Conservation (phyloP, 768 basidiomycete genomes). For the Dentipellis sp. region DNA sequence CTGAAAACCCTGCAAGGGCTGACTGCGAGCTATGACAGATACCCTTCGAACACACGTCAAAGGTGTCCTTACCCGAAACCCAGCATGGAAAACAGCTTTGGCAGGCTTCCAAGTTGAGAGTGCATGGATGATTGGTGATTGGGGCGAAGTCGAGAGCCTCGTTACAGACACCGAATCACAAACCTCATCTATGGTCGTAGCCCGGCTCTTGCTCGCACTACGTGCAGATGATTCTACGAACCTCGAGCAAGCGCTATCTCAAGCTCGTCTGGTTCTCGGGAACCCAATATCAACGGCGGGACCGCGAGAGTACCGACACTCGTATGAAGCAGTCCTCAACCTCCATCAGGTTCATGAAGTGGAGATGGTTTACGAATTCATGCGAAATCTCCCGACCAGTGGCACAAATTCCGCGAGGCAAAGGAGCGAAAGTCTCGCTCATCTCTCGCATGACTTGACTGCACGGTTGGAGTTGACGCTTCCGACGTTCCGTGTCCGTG, state of each 20-base stretch:
- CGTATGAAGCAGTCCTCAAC: conserved; percentile 79
- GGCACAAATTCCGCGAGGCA: conserved; percentile 28
- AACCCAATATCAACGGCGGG: conserved; percentile 77
- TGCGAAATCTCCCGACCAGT: conserved; percentile 28
- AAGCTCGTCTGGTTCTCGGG: conserved; percentile 68
- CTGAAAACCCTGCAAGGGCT: too few relatives aligned
- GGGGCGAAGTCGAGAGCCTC: conserved; percentile 68
- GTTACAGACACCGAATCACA: conserved; percentile 39
- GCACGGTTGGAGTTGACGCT: conserved; percentile 67
- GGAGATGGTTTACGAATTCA: conserved; percentile 48
- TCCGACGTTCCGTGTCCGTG: conserved; percentile 82
- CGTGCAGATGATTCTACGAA: conserved; percentile 38
- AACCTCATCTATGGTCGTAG: conserved; percentile 62
- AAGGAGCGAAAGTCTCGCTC: conserved; percentile 29
- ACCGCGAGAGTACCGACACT: conserved; percentile 69
- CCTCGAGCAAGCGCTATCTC: conserved; percentile 42
- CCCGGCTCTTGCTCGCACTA: conserved; percentile 74
- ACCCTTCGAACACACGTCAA: conserved; percentile 90
- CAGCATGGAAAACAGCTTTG: conserved; percentile 71
- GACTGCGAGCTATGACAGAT: conserved; percentile 38
- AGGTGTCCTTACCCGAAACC: conserved; percentile 79
- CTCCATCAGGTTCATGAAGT: conserved; percentile 85
- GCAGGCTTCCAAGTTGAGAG: conserved; percentile 87
- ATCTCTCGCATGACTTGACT: conserved; percentile 42
- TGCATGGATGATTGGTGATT: conserved; percentile 93